phyloP scores from a whole-genome alignment of 768 basidiomycete genomes.

The Sarcodon aspratus region DNA sequence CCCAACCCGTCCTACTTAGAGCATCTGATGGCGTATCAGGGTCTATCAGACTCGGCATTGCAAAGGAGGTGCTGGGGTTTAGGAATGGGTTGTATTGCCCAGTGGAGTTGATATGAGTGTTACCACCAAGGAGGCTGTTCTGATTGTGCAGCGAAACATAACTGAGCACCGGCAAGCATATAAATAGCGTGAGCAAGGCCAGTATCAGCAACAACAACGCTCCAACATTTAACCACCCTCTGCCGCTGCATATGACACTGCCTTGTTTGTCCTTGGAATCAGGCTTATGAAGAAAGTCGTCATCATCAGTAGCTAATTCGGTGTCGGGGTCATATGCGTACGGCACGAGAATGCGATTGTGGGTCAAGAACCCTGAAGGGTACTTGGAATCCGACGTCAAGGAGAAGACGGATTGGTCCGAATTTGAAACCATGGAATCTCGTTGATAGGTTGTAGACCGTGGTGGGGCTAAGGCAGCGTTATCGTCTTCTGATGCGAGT shows the following conservation, averaged over 20 bases:
- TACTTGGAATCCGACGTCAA: conserved; percentile 55
- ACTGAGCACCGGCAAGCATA: conserved; percentile 66
- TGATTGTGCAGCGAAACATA: conserved; percentile 31
- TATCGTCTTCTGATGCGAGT: conserved; percentile 30
- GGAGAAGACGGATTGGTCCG: conserved; percentile 37
- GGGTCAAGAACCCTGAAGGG: conserved; percentile 27
- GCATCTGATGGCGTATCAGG: conserved; percentile 50
- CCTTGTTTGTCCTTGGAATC: conserved; percentile 18
- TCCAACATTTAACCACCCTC: conserved; percentile 58
- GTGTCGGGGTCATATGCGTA: conserved; percentile 60
- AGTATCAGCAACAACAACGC: conserved; percentile 52
- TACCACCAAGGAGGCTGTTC: conserved; percentile 43
- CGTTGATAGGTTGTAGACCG: conserved; percentile 14
- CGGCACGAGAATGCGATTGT: conserved; percentile 34
- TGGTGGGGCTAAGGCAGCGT: conserved; percentile 24
- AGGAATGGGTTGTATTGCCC: conserved; percentile 29
- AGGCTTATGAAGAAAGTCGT: conserved; percentile 67
- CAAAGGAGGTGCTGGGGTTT: conserved; percentile 12
- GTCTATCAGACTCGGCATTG: conserved; percentile 59
- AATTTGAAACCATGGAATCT: conserved; percentile 37
- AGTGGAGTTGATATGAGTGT: conserved; percentile 53
- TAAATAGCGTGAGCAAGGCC: conserved; percentile 62
- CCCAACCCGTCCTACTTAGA: conserved; percentile 55
- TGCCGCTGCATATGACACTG: conserved; percentile 24
- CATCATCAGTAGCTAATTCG: conserved; percentile 47